Evolutionary conservation across 2,329 filamentous ascomycete species (phyloP).

Genomic region (Penicillium olsonii): DNA sequence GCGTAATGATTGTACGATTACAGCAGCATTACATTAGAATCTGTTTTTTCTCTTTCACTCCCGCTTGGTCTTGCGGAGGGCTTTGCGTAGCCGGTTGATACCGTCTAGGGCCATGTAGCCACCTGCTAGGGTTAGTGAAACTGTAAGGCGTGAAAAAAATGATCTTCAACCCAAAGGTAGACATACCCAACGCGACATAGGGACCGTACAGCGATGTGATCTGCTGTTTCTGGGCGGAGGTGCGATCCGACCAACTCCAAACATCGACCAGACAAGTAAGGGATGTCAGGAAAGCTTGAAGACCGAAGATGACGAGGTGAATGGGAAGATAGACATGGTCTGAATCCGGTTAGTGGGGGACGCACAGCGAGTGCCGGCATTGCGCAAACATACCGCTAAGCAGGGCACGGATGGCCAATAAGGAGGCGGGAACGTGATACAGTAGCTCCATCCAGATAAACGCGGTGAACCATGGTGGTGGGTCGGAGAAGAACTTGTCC

Average conservation of each 20-base stretch:
- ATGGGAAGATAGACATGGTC: slow-evolving; percentile 61
- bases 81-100: slow-evolving; percentile 33
- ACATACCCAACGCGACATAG: slow-evolving; percentile 58
- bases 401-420: slow-evolving; percentile 62
- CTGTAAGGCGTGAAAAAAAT: too few relatives aligned
- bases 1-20: slow-evolving; percentile 13
- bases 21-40: slow-evolving; percentile 8
- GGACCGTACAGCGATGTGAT: slow-evolving; percentile 58
- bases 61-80: slow-evolving; percentile 31
- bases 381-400: slow-evolving; percentile 45
- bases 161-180: too few relatives aligned
- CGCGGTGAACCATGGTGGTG: slow-evolving; percentile 61
- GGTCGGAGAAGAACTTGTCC: slow-evolving; percentile 63
- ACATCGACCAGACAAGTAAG: slow-evolving; percentile 64
- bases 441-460: slow-evolving; percentile 61
- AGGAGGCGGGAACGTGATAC: slow-evolving; percentile 62
- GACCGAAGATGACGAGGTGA: slow-evolving; percentile 60
- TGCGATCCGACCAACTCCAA: slow-evolving; percentile 55
- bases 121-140: slow-evolving; percentile 30
- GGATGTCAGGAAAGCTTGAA: slow-evolving; percentile 63
- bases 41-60: slow-evolving; percentile 20
- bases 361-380: not conserved
- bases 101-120: slow-evolving; percentile 43
- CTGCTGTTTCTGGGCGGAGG: slow-evolving; percentile 48
- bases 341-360: slow-evolving; percentile 22